Percentiles rank a stretch among this genome's conserved stretches.
phyloP scores from a whole-genome alignment of 2,329 filamentous ascomycete genomes.

The Pestalotiopsis sp. region DNA sequence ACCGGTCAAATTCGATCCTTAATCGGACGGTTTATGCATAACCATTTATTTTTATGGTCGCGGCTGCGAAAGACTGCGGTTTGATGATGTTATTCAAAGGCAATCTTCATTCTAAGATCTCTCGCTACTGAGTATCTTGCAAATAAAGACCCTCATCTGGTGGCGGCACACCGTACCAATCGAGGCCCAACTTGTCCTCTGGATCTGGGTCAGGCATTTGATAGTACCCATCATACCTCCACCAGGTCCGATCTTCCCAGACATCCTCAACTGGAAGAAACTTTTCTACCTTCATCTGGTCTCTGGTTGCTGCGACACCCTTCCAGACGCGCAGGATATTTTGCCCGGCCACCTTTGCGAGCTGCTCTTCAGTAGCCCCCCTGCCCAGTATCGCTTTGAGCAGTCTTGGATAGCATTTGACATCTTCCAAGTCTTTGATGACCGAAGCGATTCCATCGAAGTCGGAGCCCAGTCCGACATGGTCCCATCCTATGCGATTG shows the following conservation, averaged over 20 bases:
- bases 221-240: slow-evolving; percentile 34
- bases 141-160: slow-evolving; percentile 28
- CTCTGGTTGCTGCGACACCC: slow-evolving; percentile 24
- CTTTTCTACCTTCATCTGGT: slow-evolving; percentile 32
- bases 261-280: slow-evolving; percentile 37
- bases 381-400: slow-evolving; percentile 38
- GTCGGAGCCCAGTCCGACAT: slow-evolving; percentile 41
- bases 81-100: no score
- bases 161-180: slow-evolving; percentile 31
- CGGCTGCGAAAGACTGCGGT: no score
- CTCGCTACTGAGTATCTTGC: background rate
- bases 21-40: no score
- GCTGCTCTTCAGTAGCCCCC: slow-evolving; percentile 40
- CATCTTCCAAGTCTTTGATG: slow-evolving; percentile 30
- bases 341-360: slow-evolving; percentile 37
- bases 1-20: no score
- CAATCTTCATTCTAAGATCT: background rate
- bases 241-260: slow-evolving; percentile 36
- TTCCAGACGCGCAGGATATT: slow-evolving; percentile 40
- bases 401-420: slow-evolving; percentile 19
- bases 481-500: slow-evolving; percentile 35
- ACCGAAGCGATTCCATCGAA: slow-evolving; percentile 36
- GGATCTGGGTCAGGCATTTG: slow-evolving; percentile 37
- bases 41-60: no score
- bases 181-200: slow-evolving; percentile 32